These are phyloP conservation scores for Fonsecaea monophora DNA, from an alignment of 2,329 filamentous ascomycete species.

Conservation along the genomic window DNA sequence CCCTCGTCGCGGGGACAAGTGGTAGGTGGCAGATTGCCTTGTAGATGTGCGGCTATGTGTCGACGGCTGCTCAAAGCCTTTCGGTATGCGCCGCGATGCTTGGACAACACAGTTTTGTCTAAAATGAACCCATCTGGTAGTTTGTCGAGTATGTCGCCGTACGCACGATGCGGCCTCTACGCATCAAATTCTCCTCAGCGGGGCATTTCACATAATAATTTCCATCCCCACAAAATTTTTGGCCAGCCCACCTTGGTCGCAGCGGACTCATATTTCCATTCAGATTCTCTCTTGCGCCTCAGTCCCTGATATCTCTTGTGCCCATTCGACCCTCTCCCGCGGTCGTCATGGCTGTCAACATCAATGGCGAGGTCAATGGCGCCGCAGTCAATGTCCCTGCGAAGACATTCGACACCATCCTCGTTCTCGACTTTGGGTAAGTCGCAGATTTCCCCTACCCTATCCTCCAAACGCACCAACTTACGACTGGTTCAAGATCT, in stretches of 20 bases:
- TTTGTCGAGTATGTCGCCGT: background rate
- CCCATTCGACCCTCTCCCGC: background rate
- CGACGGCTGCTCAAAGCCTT: background rate
- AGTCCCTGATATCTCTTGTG: background rate
- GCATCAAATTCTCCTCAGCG: slow-evolving; percentile 12
- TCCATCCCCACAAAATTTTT: slow-evolving; percentile 22
- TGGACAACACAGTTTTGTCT: background rate
- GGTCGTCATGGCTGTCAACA: slow-evolving; percentile 19
- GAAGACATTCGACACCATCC: slow-evolving; percentile 46
- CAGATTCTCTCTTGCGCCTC: slow-evolving; percentile 56
- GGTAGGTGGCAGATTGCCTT: background rate
- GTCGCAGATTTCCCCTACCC: slow-evolving; percentile 11
- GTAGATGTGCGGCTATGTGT: background rate
- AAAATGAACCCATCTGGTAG: background rate
- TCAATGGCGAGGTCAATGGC: slow-evolving; percentile 37
- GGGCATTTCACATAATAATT: slow-evolving; percentile 11
- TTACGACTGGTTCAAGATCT: slow-evolving; percentile 49
- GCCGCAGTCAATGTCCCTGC: slow-evolving; percentile 41
- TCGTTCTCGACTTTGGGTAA: slow-evolving; percentile 47
- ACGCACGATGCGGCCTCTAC: background rate
- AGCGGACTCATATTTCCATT: slow-evolving; percentile 46
- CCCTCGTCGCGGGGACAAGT: background rate
- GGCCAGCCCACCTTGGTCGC: slow-evolving; percentile 1
- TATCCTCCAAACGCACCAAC: slow-evolving; percentile 12
- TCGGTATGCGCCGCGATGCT: background rate